Evolutionary conservation across 2,329 filamentous ascomycete species (phyloP).

Genomic region (Penicillium frequentans): DNA sequence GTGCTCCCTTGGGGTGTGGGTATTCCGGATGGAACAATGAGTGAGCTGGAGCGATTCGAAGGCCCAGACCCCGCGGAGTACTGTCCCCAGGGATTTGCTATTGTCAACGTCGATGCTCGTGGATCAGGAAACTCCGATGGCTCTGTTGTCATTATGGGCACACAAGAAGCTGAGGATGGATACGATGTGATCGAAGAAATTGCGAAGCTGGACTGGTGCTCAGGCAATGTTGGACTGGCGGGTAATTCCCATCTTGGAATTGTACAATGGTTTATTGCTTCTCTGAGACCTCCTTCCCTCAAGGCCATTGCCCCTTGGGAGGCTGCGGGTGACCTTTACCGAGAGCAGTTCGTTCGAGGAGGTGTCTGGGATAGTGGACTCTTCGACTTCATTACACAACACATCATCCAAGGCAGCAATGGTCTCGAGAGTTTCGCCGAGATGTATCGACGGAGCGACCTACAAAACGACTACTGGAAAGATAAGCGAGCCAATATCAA

Average conservation of each 20-base stretch:
- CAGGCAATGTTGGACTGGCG: background rate
- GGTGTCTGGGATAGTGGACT: background rate
- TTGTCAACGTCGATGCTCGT: slow-evolving; percentile 6
- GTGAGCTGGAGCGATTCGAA: slow-evolving; percentile 5
- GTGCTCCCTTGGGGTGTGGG: background rate
- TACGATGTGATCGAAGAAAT: background rate
- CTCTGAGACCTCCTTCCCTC: background rate
- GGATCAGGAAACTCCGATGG: slow-evolving; percentile 2
- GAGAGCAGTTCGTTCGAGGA: slow-evolving; percentile 3
- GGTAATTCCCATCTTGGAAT: background rate
- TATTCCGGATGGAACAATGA: background rate
- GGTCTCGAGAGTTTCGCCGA: background rate
- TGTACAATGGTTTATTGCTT: background rate
- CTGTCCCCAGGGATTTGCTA: slow-evolving; percentile 1
- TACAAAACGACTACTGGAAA: background rate
- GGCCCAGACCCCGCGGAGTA: slow-evolving; percentile 6
- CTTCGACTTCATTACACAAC: background rate
- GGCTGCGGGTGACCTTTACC: slow-evolving; percentile 1
- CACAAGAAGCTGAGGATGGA: slow-evolving; percentile 2
- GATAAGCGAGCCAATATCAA: background rate
- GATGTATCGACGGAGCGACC: background rate
- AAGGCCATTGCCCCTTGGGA: slow-evolving; percentile 7
- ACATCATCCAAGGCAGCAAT: background rate
- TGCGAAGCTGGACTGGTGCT: background rate
- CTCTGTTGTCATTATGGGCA: slow-evolving; percentile 2